Base-by-base conservation (phyloP, 78 protist genomes). In the Anaeramoeba flamelloides region DNA sequence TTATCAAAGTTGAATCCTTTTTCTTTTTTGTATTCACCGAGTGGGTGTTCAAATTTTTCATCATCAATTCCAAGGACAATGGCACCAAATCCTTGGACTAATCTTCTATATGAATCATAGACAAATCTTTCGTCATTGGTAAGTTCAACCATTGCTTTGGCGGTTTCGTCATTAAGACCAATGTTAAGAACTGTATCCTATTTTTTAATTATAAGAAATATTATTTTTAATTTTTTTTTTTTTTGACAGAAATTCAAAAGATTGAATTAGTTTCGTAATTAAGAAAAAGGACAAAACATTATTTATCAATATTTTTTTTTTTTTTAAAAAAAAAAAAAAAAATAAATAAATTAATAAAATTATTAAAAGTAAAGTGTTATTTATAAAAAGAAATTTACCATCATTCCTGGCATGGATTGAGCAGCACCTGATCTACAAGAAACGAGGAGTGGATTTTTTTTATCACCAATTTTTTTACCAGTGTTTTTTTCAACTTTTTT, bases 131-230 rank as follows among this genome's bases (percentile, higher is more conserved):
- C n/a, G 77, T 87, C 87, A 40, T 22, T 30, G 22, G 89, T 38
- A 65, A 75, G 31, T 74, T 69, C 17, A 17, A 78, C 88, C 75
- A 86, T 31, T 31, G 41, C 77, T 22, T 37, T 82, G 30, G 81
- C 82, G 22, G 82, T 41, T 12, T 0, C 53, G 39, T 82, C 90
- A 79, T 88, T 90, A 40, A 87, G 80, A 1, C 91, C 91, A 33
- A 90, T 82, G 85, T 90, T 90, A 75, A 90, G 88, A 38, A 90
- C 89, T 0, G 93, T 90, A 85, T 90, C 93, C 91, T 87, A 86
- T 90, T 87, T 90, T 30, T 86, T 84, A 22, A 82, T 82, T n/a
- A n/a, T n/a, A n/a, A n/a, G n/a, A n/a, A n/a, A n/a, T n/a, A n/a
- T n/a, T n/a, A n/a, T n/a, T n/a, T n/a, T n/a, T n/a, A n/a, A n/a